A percentile compares a stretch with the other conserved stretches of the same genome.
phyloP scores from a whole-genome alignment of 108 stramenopile species.

The Skeletonema marinoi region DNA sequence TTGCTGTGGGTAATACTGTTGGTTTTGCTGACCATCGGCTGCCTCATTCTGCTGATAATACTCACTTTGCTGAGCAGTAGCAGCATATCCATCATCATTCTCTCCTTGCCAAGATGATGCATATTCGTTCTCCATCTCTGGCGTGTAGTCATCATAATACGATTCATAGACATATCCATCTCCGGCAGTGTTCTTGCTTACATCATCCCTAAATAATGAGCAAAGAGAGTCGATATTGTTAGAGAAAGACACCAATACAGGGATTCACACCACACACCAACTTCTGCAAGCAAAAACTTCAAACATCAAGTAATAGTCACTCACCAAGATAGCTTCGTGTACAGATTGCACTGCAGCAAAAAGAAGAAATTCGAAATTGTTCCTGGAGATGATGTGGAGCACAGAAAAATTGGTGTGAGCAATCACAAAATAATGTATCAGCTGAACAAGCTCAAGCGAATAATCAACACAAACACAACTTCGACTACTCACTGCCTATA shows the following conservation, averaged over 20 bases:
- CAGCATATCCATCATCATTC: background rate
- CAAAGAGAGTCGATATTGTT: background rate
- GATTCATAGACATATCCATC: slow-evolving; percentile 16
- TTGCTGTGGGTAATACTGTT: slow-evolving; percentile 17
- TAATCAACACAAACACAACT: too few relatives aligned
- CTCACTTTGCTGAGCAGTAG: background rate
- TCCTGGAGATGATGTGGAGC: background rate
- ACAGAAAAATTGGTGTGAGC: too few relatives aligned
- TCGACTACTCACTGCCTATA: slow-evolving; percentile 44
- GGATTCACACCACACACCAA: background rate
- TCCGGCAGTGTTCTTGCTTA: slow-evolving; percentile 31
- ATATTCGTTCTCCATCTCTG: slow-evolving; percentile 18
- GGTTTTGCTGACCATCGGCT: background rate
- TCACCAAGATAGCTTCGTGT: slow-evolving; percentile 78
- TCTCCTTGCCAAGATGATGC: slow-evolving; percentile 6
- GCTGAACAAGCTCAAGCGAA: too few relatives aligned
- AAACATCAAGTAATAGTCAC: background rate
- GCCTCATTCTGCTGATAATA: background rate
- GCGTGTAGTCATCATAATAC: slow-evolving; percentile 35
- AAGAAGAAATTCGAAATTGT: slow-evolving; percentile 82
- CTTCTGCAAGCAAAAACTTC: background rate
- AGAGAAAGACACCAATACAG: background rate
- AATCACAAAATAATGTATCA: too few relatives aligned
- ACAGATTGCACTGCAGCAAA: slow-evolving; percentile 74
- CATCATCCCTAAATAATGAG: slow-evolving; percentile 32